Evolutionary conservation across 371 early-diverging fungal species (phyloP), one percentile per base, ranked within the genome.

Genomic region (Mucor piriformis): DNA sequence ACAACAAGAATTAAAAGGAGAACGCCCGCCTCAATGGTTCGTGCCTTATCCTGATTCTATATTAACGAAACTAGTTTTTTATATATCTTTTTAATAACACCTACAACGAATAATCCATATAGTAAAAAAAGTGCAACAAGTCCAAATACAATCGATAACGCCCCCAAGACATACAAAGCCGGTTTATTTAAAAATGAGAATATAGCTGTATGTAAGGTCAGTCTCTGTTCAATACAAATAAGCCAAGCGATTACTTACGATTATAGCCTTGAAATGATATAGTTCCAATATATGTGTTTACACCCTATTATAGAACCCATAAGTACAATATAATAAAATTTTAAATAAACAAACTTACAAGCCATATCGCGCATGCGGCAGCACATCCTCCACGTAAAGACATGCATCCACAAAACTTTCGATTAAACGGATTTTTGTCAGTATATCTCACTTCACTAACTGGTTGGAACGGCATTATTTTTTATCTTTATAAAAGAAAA

Each of bases 361-460:
- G 46, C 71, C 71, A 71, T 16, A 71, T 37, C 3, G 53, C 35
- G 24, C 61, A 57, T 20, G 71, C 71, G 3, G 67, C 15, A 4
- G 64, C 61, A 54, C 71, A 64, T 29, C 71, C 71, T 29, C 59
- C 67, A 54, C 71, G n/a, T n/a, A 64, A 43, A 20, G 71, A 71
- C 67, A 71, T 71, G 25, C 61, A 67, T 1, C 55, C 59, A 55
- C 71, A 71, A 40, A 57, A 57, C 47, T 61, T 62, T 53, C 64
- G 33, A 15, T 51, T 25, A 13, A 42, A 23, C 16, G 27, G 23
- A 20, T 53, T 57, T 13, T 35, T 13, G 16, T 57, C 52, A 2
- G 20, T 8, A 58, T 49, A 46, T 37, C 56, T 54, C 11, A 24
- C 33, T 44, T 62, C 57, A 24, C 57, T 8, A 23, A 20, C 2